Base-by-base conservation (phyloP, 2,329 filamentous ascomycete genomes). In the Dactylellina sp. region DNA sequence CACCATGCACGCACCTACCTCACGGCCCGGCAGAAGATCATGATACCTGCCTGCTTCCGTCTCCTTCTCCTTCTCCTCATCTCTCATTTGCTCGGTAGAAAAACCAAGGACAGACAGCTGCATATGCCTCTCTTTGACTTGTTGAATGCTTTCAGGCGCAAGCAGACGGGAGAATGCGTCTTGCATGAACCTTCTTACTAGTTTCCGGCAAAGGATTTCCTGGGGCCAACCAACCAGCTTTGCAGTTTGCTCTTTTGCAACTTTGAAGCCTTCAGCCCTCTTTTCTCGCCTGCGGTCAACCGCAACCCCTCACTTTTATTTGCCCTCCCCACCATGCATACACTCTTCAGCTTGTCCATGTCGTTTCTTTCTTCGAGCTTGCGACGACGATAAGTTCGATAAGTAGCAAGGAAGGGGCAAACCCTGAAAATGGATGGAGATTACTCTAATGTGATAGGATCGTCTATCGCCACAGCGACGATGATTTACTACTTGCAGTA, bases 181-280 rank as follows among this genome's bases (percentile, higher is more conserved):
- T 59, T 68, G 63, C 63, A 68, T 68, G 37, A 60, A 68, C 63
- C 55, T 60, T 53, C 46, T 56, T 66, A 52, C 25, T 59, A 22
- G 46, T 56, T 57, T 57, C 53, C 53, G 53, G 53, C 53, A 9
- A 32, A 7, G 11, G 5, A 28, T 24, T 28, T 57, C 22, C 53
- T 59, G 25, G 20, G 20, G 44, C 37, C n/a, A 52, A 18, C 53
- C 53, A 59, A 52, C 49, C 60, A 66, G 55, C 55, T 32, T 39
- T 66, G 62, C 62, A 66, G 52, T 14, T 57, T 53, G 18, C 12
- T 20, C 25, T 55, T 55, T 32, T 40, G 40, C 39, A 14, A n/a
- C 16, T 25, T 9, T 25, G 39, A 24, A 14, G 16, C 25, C 12
- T 32, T 56, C 14, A 22, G 12, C 28, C 56, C 44, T 57, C 32